Base-by-base conservation (phyloP, 176 grass and related monocot species). In the Pharus latifolius region DNA sequence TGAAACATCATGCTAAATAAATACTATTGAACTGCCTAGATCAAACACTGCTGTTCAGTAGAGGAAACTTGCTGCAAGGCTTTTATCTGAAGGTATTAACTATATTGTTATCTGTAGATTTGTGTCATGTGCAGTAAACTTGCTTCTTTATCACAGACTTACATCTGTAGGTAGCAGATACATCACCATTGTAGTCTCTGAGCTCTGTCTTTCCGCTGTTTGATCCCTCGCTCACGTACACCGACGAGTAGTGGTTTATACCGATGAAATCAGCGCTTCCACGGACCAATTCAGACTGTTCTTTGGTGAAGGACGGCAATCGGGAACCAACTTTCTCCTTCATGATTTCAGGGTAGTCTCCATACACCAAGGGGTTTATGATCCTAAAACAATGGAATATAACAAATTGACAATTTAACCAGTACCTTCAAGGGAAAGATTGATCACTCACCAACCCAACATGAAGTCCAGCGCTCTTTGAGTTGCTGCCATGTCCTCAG, bases 341-440 rank as follows among this genome's bases (percentile, higher is more conserved):
- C 92, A 96, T 92, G 35, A 89, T 63, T 18, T 74, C 54, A 7
- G 92, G 92, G 27, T 96, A 96, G 29, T 92, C 86, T 67, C 92
- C 92, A 22, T 82, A 67, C 7, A 96, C 88, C 58, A 96, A 68
- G 14, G 92, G 92, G 25, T 89, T 61, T 55, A 82, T 15, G 32
- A 89, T 72, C 83, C 92, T 90, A 18, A n/a, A 38, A 55, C 23
- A 54, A 19, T 19, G 23, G 7, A 30, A 28, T 20, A 15, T 20
- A 34, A 25, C 7, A 48, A 14, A 54, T 45, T 3, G 45, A 3
- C 13, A 27, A 45, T 10, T 25, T 38, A 16, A 26, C 48, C 6
- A 11, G 41, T 25, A 45, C 16, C 6, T 10, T 44, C 11, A 43
- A 33, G 13, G 7, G 11, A 20, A 49, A 5, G 12, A 57, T 6